phyloP scores from a whole-genome alignment of 2,329 filamentous ascomycete genomes.

The Aspergillus alliaceus region DNA sequence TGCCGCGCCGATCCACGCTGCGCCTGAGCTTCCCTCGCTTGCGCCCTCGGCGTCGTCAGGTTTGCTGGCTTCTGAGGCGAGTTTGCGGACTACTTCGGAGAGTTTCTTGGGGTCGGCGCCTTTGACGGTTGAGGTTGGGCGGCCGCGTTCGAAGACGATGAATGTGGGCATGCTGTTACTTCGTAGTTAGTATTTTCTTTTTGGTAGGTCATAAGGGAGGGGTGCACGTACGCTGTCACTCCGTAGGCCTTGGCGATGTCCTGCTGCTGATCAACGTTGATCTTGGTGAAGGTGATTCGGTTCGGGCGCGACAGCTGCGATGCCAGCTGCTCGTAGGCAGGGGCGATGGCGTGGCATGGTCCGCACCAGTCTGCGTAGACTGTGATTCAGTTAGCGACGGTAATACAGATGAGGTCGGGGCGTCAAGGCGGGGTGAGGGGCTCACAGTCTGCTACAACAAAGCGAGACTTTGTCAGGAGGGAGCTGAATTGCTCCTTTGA shows the following conservation, averaged over 20 bases:
- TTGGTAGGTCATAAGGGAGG: neutral
- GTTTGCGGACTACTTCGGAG: slow-evolving; percentile 67
- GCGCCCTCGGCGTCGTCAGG: slow-evolving; percentile 45
- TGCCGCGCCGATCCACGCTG: slow-evolving; percentile 69
- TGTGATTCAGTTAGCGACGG: slow-evolving; percentile 40
- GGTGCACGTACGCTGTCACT: slow-evolving; percentile 60
- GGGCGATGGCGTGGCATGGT: slow-evolving; percentile 80
- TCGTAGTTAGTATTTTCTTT: neutral
- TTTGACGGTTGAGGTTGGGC: slow-evolving; percentile 66
- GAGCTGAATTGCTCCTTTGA: slow-evolving; percentile 67
- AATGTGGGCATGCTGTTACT: slow-evolving; percentile 76
- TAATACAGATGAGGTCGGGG: neutral
- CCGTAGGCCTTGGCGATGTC: slow-evolving; percentile 72
- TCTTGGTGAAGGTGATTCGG: slow-evolving; percentile 78
- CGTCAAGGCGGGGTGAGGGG: slow-evolving; percentile 21
- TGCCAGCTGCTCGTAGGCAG: slow-evolving; percentile 77
- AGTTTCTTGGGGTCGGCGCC: slow-evolving; percentile 74
- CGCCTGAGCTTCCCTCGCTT: slow-evolving; percentile 40
- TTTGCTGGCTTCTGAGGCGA: slow-evolving; percentile 63
- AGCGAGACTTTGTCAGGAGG: slow-evolving; percentile 68
- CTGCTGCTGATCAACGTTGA: slow-evolving; percentile 77
- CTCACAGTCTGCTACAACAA: slow-evolving; percentile 90
- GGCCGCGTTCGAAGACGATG: slow-evolving; percentile 76
- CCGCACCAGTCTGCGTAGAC: slow-evolving; percentile 87
- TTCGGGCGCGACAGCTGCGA: slow-evolving; percentile 68